phyloP scores from a whole-genome alignment of 1,139 yeast genomes.

The Geotrichum bryndzae region DNA sequence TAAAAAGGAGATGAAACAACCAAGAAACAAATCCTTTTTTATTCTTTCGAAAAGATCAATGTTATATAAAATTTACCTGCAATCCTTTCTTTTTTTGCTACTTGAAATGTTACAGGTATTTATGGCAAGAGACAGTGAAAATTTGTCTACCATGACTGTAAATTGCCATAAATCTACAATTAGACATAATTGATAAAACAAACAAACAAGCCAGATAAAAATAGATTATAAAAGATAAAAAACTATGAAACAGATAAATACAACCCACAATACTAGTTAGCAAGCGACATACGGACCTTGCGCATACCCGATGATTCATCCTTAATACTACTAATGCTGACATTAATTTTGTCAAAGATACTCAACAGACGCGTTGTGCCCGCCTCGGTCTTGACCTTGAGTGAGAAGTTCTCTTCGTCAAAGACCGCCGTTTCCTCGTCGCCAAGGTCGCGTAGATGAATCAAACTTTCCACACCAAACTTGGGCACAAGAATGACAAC shows the following conservation, averaged over 20 bases:
- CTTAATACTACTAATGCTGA: slow-evolving; percentile 70
- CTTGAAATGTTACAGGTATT: too few relatives aligned
- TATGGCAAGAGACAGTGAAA: too few relatives aligned
- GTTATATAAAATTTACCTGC: too few relatives aligned
- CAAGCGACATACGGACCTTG: slow-evolving; percentile 62
- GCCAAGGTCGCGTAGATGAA: slow-evolving; percentile 66
- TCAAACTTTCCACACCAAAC: slow-evolving; percentile 92
- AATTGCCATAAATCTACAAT: neutral
- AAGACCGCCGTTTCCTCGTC: slow-evolving; percentile 63
- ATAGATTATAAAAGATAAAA: too few relatives aligned
- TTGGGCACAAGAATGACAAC: slow-evolving; percentile 93
- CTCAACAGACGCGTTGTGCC: slow-evolving; percentile 46
- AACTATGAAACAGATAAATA: too few relatives aligned
- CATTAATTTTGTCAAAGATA: slow-evolving; percentile 81
- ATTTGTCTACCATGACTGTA: too few relatives aligned
- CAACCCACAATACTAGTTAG: neutral
- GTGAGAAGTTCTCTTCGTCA: slow-evolving; percentile 71
- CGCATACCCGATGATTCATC: slow-evolving; percentile 91
- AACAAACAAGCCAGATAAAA: too few relatives aligned
- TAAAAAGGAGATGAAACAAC: neutral
- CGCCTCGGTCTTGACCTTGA: slow-evolving; percentile 47
- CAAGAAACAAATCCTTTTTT: neutral
- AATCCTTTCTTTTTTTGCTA: too few relatives aligned
- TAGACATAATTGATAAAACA: too few relatives aligned
- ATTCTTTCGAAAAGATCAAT: too few relatives aligned